Base-by-base conservation (phyloP, 2,329 filamentous ascomycete species). In the Sporothrix phasma region DNA sequence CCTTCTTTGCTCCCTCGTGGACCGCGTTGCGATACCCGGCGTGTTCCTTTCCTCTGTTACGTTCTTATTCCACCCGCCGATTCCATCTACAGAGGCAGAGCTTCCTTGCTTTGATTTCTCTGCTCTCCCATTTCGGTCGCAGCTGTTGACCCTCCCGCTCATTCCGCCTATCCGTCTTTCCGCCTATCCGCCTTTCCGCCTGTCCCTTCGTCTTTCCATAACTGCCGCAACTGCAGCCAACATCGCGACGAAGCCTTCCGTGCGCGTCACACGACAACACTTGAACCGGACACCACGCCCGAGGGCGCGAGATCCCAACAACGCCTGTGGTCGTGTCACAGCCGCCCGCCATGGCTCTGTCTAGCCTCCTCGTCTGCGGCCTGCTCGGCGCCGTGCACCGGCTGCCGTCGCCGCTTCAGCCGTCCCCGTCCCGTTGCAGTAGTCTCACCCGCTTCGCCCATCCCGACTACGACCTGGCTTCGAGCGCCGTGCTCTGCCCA, bases 401-500 rank as follows among this genome's bases (percentile, higher is more conserved):
- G 64, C 41, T 17, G 17, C 54, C 31, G 17, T 39, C 6, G 51
- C 39, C 24, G 46, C 60, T 8, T 15, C 45, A 1, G 24, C 54
- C 41, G 41, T 11, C 11, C 51, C 51, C 19, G 15, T 5, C 3
- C 58, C 6, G 7, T 7, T 41, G n/a, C 8, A n/a, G 15, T 1
- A 43, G 7, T 34, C 43, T 34, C 34, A 37, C 3, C 34, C 11
- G 15, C n/a, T n/a, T n/a, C n/a, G n/a, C n/a, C n/a, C n/a, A n/a
- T n/a, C n/a, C n/a, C 11, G 10, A 37, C 34, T 37, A 34, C 24
- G 51, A 15, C 26, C 24, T 59, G 5, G 24, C n/a, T 19, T 65
- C 4, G 61, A 26, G n/a, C 41, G 31, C 49, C 66, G 76, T 13
- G 76, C 74, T 15, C 70, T 76, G 4, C 73, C 75, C 22, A 71